A percentile compares a stretch with the other conserved stretches of the same genome.
phyloP scores from a whole-genome alignment of 768 basidiomycete genomes.

The Pseudohyphozyma bogoriensis region DNA sequence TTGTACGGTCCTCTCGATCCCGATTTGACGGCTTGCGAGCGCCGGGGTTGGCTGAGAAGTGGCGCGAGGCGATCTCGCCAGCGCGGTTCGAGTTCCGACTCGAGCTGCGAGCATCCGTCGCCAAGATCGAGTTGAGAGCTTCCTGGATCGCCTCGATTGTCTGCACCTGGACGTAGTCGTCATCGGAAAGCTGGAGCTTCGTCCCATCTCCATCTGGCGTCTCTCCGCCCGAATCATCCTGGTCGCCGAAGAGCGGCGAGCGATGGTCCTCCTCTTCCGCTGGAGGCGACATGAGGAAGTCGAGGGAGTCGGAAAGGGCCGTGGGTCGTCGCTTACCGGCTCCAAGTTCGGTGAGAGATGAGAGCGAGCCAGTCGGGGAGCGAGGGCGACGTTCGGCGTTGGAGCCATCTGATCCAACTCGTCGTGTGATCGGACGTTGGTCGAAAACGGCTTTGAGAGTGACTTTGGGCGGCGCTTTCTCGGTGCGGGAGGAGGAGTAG shows the following conservation, averaged over 20 bases:
- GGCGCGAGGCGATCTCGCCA: neutral
- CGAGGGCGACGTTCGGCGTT: neutral
- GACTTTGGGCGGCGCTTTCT: constrained; percentile 23
- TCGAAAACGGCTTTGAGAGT: constrained; percentile 16
- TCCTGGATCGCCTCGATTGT: constrained; percentile 95
- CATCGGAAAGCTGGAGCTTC: constrained; percentile 23
- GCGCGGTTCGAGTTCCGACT: neutral
- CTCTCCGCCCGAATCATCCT: neutral
- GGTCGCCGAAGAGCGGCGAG: constrained; percentile 40
- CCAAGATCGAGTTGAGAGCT: constrained; percentile 90
- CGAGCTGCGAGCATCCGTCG: constrained; percentile 49
- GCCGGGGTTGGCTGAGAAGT: neutral
- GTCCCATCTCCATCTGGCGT: constrained; percentile 3
- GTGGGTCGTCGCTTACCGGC: neutral
- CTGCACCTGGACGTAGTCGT: constrained; percentile 59
- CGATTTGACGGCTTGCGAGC: neutral
- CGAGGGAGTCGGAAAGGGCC: constrained; percentile 42
- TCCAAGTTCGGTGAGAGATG: neutral
- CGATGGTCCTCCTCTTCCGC: constrained; percentile 45
- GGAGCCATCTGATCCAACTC: neutral
- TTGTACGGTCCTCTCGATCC: no score
- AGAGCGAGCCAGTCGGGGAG: neutral
- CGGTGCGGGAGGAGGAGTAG: constrained; percentile 10
- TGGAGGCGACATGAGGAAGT: constrained; percentile 69
- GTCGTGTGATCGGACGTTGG: neutral